Evolutionary conservation across 495 filamentous ascomycete genomes (phyloP), one percentile per base, ranked within the genome.

Genomic region (Xylaria palmicola): DNA sequence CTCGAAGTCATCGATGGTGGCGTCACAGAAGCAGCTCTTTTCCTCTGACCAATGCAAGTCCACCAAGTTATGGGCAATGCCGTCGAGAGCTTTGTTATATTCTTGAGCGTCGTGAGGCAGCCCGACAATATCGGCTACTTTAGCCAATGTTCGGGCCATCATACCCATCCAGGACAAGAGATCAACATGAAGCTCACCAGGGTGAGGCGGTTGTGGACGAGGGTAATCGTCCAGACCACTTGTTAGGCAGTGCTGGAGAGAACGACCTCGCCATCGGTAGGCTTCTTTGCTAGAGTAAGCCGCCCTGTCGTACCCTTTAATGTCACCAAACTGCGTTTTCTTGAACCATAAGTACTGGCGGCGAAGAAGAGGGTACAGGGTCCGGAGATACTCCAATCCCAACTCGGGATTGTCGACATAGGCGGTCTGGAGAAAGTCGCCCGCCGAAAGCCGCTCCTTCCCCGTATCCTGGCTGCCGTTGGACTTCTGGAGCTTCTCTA

Each of bases 181-280:
- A 77, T 98, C 94, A 39, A 93, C 88, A 72, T 98, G 93, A 62
- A 98, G 83, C 83, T 98, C 94, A 68, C 93, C 95, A 2, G 94
- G 94, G 74, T 98, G 94, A n/a, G 94, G 94, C 7, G 94, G 94
- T 68, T 96, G 92, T 22, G 95, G 81, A 40, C 94, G 87, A 45
- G 94, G 94, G 72, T 98, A 98, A 74, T 98, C 94, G 68, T 98
- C 94, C 9, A 98, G 81, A 10, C 94, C 94, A 36, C 92, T 96
- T 17, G 94, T 94, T 58, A 98, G 80, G 61, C 94, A 88, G 71
- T 98, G 94, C 56, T 86, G 83, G 8, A 86, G 79, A 36, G 90
- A 93, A 40, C 95, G 91, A 65, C 94, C 94, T 51, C 95, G 89
- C 94, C 94, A 98, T 66, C 94, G 88, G 78, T 97, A 98, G 12